These are phyloP conservation scores for Carex myosuroides DNA, from an alignment of 176 grass and related monocot species.

Conservation along the genomic window DNA sequence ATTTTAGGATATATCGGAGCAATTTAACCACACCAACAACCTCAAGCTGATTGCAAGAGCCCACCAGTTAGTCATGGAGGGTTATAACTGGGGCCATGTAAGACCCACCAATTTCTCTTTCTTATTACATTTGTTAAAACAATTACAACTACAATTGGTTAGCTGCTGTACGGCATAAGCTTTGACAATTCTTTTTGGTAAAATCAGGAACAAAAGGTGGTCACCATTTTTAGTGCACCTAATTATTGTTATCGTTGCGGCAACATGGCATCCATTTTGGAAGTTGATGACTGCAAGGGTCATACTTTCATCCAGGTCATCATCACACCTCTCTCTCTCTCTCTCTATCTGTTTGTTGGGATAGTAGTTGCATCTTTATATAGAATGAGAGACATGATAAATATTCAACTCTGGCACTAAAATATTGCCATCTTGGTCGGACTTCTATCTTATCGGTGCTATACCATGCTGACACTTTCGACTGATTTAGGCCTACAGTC, in stretches of 20 bases:
- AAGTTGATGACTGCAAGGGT: conserved; percentile 93
- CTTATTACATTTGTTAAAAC: background rate
- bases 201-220: conserved; percentile 93
- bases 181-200: conserved; percentile 5
- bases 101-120: conserved; percentile 8
- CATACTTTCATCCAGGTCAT: conserved; percentile 93
- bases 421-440: background rate
- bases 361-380: background rate
- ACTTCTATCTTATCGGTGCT: background rate
- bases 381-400: background rate
- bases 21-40: conserved; percentile 95
- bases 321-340: background rate
- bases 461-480: background rate
- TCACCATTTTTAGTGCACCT: conserved; percentile 97
- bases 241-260: conserved; percentile 99
- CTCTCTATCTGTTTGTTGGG: background rate
- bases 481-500: no score
- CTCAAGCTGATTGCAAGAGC: conserved; percentile 92
- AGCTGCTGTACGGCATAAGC: background rate
- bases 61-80: conserved; percentile 95
- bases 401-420: background rate
- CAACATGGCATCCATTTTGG: conserved; percentile 97
- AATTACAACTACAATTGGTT: background rate
- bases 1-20: conserved; percentile 93
- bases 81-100: conserved; percentile 97